Evolutionary conservation across 179 eudicot species (phyloP).

Genomic region (Nepenthes alata): DNA sequence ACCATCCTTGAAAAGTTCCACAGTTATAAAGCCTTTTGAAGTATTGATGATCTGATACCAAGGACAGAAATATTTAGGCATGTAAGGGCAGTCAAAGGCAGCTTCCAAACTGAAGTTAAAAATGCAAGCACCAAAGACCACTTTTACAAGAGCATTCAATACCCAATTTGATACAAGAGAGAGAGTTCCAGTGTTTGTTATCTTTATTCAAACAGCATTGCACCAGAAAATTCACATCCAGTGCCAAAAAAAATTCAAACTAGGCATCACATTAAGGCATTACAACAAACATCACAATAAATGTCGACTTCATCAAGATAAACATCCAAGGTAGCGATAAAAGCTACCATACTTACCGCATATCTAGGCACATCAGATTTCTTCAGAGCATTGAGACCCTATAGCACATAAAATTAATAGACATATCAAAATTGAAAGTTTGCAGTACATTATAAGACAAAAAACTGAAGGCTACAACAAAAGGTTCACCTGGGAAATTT

Average conservation of each 20-base stretch:
- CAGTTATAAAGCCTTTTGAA: constrained; percentile 74
- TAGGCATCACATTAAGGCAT: background rate
- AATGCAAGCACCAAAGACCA: background rate
- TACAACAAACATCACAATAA: background rate
- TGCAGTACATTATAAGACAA: background rate
- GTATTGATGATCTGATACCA: constrained; percentile 48
- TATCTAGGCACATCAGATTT: constrained; percentile 60
- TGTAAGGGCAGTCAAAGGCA: background rate
- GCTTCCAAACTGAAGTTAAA: background rate
- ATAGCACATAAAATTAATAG: constrained; percentile 8
- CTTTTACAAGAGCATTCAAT: background rate
- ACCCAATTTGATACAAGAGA: background rate
- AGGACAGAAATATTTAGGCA: background rate
- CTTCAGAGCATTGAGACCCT: constrained; percentile 46
- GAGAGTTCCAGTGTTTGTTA: background rate
- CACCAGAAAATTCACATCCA: background rate
- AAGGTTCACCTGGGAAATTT: too few relatives aligned
- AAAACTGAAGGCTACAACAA: background rate
- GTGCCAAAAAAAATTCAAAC: background rate
- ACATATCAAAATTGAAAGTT: constrained; percentile 6
- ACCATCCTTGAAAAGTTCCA: constrained; percentile 78
- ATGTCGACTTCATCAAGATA: background rate
- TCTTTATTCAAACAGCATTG: background rate
- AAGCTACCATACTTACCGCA: constrained; percentile 49
- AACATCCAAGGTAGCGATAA: constrained; percentile 4